Evolutionary conservation across 495 filamentous ascomycete species (phyloP), one percentile per base, ranked within the genome.

Genomic region (Rusavskia elegans): DNA sequence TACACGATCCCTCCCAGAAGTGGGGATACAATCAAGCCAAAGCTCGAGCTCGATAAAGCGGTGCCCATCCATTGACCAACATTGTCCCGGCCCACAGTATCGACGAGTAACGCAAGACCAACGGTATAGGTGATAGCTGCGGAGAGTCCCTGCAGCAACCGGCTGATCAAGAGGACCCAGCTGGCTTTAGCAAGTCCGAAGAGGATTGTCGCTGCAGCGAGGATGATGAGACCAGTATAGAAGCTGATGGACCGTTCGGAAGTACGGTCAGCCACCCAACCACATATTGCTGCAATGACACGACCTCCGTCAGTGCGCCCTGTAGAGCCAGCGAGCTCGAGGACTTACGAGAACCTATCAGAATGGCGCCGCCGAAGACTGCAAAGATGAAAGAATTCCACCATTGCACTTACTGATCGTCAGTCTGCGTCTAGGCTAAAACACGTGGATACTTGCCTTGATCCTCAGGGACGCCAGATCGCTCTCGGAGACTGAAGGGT

Each of bases 1-100:
- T 84, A 90, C 23, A 92, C 74, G 2, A 87, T 63, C 4, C 87
- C 86, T 3, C 87, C 84, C 16, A 89, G 69, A 25, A 85, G 67
- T 2, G 87, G 87, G 2, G 58, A 54, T 10, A 60, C 45, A 10
- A 57, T 57, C 25, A 57, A 27, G 44, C 58, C 58, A 21, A 57
- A 52, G 41, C 52, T 60, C 36, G 50, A 52, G 41, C 55, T 55
- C 49, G 52, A 60, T 20, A 57, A 50, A 14, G 50, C 52, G 25
- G 49, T 52, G 7, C 59, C 61, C 51, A 60, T 60, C 56, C 54
- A 57, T 46, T 53, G 45, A n/a, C 59, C 61, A 30, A 63, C 56
- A 17, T 57, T 45, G 9, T 54, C 50, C 10, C 50, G 52, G 13
- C 57, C 57, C 1, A 60, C 52, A 0, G 53, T 60, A 39, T 60